Evolutionary conservation across 202 grass and related monocot species (phyloP).

Genomic region (Setaria italica): DNA sequence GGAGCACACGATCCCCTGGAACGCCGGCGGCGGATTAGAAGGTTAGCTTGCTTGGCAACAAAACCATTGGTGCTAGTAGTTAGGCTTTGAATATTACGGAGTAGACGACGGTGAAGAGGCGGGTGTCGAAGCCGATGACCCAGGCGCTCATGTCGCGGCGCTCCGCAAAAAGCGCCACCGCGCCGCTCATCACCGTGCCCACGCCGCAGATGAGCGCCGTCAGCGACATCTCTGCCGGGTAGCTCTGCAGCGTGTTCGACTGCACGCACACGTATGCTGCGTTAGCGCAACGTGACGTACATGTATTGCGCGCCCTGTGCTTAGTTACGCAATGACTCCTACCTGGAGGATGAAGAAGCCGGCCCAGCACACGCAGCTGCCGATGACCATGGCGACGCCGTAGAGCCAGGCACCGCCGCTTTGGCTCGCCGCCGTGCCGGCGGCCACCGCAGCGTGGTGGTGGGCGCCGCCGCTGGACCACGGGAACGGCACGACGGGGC

Average conservation of each 20-base stretch:
- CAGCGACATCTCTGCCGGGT: conserved; percentile 79
- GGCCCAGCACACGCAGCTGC: conserved; percentile 71
- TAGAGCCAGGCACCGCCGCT: conserved; percentile 57
- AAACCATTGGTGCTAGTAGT: neutral
- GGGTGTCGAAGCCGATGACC: conserved; percentile 78
- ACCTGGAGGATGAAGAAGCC: conserved; percentile 96
- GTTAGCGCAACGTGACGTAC: no score
- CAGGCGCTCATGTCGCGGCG: conserved; percentile 61
- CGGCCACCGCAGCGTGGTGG: neutral
- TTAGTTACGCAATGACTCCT: neutral
- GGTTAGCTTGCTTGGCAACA: neutral
- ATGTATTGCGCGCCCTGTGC: no score
- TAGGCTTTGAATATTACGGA: conserved; percentile 46
- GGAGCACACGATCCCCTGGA: conserved; percentile 91
- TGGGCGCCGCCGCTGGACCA: conserved; percentile 60
- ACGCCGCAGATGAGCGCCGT: conserved; percentile 71
- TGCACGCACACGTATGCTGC: conserved; percentile 13
- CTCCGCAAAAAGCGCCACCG: conserved; percentile 67
- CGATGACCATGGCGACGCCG: conserved; percentile 68
- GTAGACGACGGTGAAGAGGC: conserved; percentile 88
- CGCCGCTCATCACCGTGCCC: conserved; percentile 54
- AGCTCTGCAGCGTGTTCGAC: conserved; percentile 78
- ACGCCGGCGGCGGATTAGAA: neutral
- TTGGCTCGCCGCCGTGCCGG: conserved; percentile 7
- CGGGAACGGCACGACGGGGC: conserved; percentile 73